Base-by-base conservation (phyloP, 495 filamentous ascomycete species). In the Rhypophila decipiens region DNA sequence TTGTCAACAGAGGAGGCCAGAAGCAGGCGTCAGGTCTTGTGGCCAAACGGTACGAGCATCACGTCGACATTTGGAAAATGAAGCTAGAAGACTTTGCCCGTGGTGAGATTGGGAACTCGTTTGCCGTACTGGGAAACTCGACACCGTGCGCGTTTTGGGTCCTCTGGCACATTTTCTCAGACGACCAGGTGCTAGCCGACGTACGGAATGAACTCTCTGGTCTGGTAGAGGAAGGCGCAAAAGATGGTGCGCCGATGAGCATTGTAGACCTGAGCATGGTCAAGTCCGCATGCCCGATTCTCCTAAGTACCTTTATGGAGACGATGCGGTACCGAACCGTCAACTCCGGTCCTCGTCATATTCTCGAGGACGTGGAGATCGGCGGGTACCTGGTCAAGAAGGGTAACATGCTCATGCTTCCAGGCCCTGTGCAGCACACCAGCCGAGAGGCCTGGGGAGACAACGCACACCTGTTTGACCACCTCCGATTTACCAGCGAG, bases 361-460 rank as follows among this genome's bases (percentile, higher is more conserved):
- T 67, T 0, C 44, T 57, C 7, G 53, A 65, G 19, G 63, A 70
- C 19, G 60, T 58, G 0, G 13, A 52, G 1, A 24, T 70, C 1
- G 52, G 47, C 21, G 44, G 47, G 4, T 47, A 58, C 12, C 49
- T 67, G 0, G 56, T 68, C 4, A 68, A 62, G 40, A 64, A 61
- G 50, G 64, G 60, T 2, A 47, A 17, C 11, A 56, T 64, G 46
- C 39, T 68, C 18, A 57, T 58, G 49, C 44, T 69, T 17, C 64
- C 62, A 2, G 51, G 50, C 13, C 34, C 41, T 3, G 57, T 56
- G 15, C 55, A 66, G 29, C 66, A 69, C 36, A 54, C 36, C 4
- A 48, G 61, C 15, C 38, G 17, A 2, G 39, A 42, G 1, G 41
- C 49, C 0, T 70, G 66, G 64, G 67, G 66, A 7, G 44, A 51